Evolutionary conservation across 2,329 filamentous ascomycete genomes (phyloP), one percentile per base, ranked within the genome.

Genomic region (Colletotrichum agaves): DNA sequence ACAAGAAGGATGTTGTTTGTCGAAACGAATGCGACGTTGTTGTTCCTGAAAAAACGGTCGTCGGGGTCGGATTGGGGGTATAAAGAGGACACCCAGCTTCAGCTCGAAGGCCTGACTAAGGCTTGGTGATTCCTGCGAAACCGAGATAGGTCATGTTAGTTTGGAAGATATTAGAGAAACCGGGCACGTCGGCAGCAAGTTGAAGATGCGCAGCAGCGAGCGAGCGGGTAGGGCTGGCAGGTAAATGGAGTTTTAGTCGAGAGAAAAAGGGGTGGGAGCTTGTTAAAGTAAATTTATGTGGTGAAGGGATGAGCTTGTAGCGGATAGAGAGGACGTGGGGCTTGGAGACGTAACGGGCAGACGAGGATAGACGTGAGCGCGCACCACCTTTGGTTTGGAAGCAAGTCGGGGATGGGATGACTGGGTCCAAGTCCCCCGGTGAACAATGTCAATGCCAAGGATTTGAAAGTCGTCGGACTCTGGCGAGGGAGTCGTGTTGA

Each of bases 221-320:
- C 35, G 27, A 46, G 61, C 49, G 62, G 62, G 57, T 66, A 61
- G 43, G 50, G 62, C 56, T 62, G 62, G 62, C 62, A 69, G 43
- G 50, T 57, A 62, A 61, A 61, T 57, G 61, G 61, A 31, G 62
- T 50, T 43, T 61, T 33, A 17, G 41, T 47, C 35, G 31, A 41
- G 33, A 47, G 17, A 63, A 63, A 63, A 53, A 46, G 65, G 65
- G 53, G 23, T 58, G 46, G 47, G 23, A 67, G 64, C 63, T 56
- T 64, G 60, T 55, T 31, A 46, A 60, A 67, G n/a, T n/a, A n/a
- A 39, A 53, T 59, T 59, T 64, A 43, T 53, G 46, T 43, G 47
- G 53, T 65, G 65, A 59, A 67, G 65, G 65, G 61, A 64, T 67
- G 53, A 55, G 65, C 65, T 67, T 23, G 64, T 49, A 64, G 41